These are phyloP conservation scores for Pluteus cervinus DNA, from an alignment of 768 basidiomycete genomes.

Conservation along the genomic window DNA sequence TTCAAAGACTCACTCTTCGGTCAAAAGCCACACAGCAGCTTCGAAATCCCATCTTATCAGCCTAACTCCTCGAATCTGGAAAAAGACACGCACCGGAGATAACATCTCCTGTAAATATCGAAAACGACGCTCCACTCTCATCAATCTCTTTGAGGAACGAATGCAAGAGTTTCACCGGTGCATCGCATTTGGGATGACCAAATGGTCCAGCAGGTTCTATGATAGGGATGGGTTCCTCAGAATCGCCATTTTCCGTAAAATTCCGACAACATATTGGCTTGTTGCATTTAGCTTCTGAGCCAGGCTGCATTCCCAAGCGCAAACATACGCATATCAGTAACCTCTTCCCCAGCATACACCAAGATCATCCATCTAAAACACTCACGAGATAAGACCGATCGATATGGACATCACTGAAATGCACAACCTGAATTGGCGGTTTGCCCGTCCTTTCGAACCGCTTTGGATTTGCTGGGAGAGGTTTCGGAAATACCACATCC, in stretches of 20 bases:
- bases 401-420: conserved; percentile 61
- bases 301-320: too few species aligned
- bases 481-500: conserved; percentile 38
- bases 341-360: not conserved
- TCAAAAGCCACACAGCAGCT: conserved; percentile 48
- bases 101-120: conserved; percentile 62
- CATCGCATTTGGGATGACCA: conserved; percentile 47
- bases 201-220: conserved; percentile 40
- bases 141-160: conserved; percentile 44
- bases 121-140: conserved; percentile 34
- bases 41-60: conserved; percentile 2
- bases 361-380: not conserved
- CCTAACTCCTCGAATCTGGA: too few species aligned
- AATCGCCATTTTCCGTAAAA: conserved; percentile 32
- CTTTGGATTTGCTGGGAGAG: conserved; percentile 29
- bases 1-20: conserved; percentile 35
- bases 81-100: conserved; percentile 43
- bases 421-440: conserved; percentile 47
- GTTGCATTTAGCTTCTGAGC: conserved; percentile 51
- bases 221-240: too few species aligned
- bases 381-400: conserved; percentile 48
- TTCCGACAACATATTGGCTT: conserved; percentile 59
- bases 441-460: conserved; percentile 29
- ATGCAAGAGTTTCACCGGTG: conserved; percentile 39
- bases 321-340: too few species aligned